phyloP scores from a whole-genome alignment of 2,329 filamentous ascomycete genomes.

The Lachnellula suecica region DNA sequence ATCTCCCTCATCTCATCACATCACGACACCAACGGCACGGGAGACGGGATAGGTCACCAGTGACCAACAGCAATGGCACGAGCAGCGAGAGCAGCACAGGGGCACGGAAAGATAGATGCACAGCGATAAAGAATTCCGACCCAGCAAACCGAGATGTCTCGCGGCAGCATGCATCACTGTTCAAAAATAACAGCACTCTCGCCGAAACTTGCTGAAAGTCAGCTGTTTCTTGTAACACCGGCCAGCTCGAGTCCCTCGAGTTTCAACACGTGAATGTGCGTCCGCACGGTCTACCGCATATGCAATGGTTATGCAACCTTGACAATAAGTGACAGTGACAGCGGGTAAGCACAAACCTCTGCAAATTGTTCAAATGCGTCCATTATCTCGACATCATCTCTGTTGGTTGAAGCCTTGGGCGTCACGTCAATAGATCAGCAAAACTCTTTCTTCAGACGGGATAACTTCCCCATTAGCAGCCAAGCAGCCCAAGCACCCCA shows the following conservation, averaged over 20 bases:
- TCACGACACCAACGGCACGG: conserved; percentile 1
- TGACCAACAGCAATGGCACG: conserved; percentile 1
- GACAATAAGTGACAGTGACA: conserved; percentile 3
- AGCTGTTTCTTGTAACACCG: background rate
- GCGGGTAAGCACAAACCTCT: background rate
- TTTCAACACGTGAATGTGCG: conserved; percentile 13
- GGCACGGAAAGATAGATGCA: conserved; percentile 4
- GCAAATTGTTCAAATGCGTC: conserved; percentile 11
- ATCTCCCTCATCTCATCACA: background rate
- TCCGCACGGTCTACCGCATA: conserved; percentile 4
- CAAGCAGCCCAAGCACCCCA: too few species aligned
- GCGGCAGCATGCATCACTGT: background rate
- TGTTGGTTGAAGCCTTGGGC: too few species aligned
- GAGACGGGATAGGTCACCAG: too few species aligned
- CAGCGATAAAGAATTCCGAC: conserved; percentile 8
- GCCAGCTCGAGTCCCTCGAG: conserved; percentile 9
- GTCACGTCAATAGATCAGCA: too few species aligned
- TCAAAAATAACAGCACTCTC: background rate
- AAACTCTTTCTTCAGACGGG: too few species aligned
- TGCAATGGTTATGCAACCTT: conserved; percentile 11
- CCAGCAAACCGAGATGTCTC: background rate
- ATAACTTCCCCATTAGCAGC: too few species aligned
- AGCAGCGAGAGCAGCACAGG: background rate
- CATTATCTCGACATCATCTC: conserved; percentile 7
- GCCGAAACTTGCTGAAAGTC: background rate